Evolutionary conservation across 805 yeast species (phyloP).

Genomic region (Lipomyces yamadae): DNA sequence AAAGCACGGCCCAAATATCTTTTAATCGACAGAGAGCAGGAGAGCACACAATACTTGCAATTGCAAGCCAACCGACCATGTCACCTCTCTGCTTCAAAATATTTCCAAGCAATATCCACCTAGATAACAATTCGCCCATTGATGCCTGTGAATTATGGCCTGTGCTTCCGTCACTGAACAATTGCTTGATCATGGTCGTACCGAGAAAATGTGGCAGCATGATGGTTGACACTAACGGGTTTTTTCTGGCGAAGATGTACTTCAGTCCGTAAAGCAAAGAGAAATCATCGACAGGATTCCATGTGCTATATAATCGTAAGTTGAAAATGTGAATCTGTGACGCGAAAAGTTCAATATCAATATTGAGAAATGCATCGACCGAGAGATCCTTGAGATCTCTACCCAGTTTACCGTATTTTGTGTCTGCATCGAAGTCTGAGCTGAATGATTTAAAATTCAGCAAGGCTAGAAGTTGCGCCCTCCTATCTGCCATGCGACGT

Average conservation of each 20-base stretch:
- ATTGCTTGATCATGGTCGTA: slow-evolving; percentile 67
- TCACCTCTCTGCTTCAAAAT: slow-evolving; percentile 79
- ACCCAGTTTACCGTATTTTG: neutral
- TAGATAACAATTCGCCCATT: slow-evolving; percentile 68
- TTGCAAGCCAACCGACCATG: slow-evolving; percentile 92
- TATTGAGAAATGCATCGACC: slow-evolving; percentile 58
- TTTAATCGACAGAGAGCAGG: slow-evolving; percentile 77
- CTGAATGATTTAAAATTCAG: slow-evolving; percentile 3
- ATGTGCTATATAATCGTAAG: slow-evolving; percentile 61
- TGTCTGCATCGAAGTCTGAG: neutral
- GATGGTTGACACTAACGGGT: slow-evolving; percentile 79
- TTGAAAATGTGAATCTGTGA: slow-evolving; percentile 69
- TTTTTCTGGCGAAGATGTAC: slow-evolving; percentile 53
- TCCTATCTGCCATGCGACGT: slow-evolving; percentile 11
- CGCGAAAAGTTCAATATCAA: slow-evolving; percentile 61
- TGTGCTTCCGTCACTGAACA: slow-evolving; percentile 55
- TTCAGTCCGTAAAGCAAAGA: slow-evolving; percentile 66
- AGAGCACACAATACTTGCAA: slow-evolving; percentile 81
- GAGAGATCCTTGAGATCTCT: slow-evolving; percentile 27
- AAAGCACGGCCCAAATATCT: slow-evolving; percentile 75
- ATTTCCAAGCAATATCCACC: slow-evolving; percentile 87
- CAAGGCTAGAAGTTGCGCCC: slow-evolving; percentile 10
- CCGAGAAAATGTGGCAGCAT: slow-evolving; percentile 78
- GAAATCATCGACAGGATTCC: slow-evolving; percentile 83
- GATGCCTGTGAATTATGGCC: slow-evolving; percentile 44